phyloP scores from a whole-genome alignment of 164 flowering plant genomes.

The Stephania cephalantha region DNA sequence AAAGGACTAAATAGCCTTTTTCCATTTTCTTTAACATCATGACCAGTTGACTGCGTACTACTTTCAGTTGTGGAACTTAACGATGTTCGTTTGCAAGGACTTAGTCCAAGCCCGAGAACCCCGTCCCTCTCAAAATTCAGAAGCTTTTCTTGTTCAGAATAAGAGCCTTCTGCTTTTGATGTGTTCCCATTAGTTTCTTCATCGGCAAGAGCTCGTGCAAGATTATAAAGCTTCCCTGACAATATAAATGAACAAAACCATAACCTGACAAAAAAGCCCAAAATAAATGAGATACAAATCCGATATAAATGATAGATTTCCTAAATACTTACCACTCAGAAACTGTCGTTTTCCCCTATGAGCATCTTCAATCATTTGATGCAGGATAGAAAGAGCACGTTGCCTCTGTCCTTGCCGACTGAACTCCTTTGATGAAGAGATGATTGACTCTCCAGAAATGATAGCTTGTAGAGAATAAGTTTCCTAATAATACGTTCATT shows the following conservation, averaged over 20 bases:
- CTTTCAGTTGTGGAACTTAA: slow-evolving; percentile 36
- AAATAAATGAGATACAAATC: not conserved
- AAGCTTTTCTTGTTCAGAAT: slow-evolving; percentile 36
- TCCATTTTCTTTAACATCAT: slow-evolving; percentile 66
- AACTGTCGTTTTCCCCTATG: slow-evolving; percentile 94
- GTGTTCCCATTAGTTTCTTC: slow-evolving; percentile 59
- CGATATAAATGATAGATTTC: not conserved
- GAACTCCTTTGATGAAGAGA: slow-evolving; percentile 45
- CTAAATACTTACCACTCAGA: slow-evolving; percentile 62
- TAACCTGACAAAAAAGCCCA: not conserved
- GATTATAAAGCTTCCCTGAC: slow-evolving; percentile 94
- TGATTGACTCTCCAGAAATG: slow-evolving; percentile 51
- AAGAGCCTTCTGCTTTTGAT: slow-evolving; percentile 43
- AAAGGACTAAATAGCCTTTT: slow-evolving; percentile 73
- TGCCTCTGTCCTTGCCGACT: slow-evolving; percentile 83
- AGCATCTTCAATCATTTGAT: slow-evolving; percentile 99
- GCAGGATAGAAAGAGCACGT: slow-evolving; percentile 85
- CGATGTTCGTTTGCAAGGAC: slow-evolving; percentile 35
- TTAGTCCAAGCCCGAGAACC: slow-evolving; percentile 87
- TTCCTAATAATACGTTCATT: slow-evolving; percentile 41
- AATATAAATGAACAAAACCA: slow-evolving; percentile 14
- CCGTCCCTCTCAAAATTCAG: slow-evolving; percentile 49
- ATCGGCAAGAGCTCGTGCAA: slow-evolving; percentile 95
- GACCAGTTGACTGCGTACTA: slow-evolving; percentile 32
- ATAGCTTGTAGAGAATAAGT: slow-evolving; percentile 60